Percentiles rank a stretch among this genome's conserved stretches.
phyloP scores from a whole-genome alignment of 371 early-diverging fungal genomes.

The Sporodiniella umbellata region DNA sequence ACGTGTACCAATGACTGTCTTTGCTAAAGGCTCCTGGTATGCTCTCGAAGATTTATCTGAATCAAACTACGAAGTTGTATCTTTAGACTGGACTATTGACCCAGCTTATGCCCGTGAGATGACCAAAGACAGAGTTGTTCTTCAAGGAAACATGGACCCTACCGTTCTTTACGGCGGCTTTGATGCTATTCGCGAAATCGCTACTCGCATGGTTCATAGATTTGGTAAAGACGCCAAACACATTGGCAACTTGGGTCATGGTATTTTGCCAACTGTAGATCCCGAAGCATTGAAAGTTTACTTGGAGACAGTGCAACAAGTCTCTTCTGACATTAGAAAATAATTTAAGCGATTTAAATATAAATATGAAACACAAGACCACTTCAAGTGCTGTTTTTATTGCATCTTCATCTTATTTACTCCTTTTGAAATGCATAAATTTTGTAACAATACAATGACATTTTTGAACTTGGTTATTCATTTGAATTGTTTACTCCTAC shows the following conservation, averaged over 20 bases:
- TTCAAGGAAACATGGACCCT: slow-evolving; percentile 98
- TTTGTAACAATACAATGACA: no score
- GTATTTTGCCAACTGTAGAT: slow-evolving; percentile 79
- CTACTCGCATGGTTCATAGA: slow-evolving; percentile 77
- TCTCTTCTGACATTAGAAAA: slow-evolving; percentile 47
- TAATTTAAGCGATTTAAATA: slow-evolving; percentile 2
- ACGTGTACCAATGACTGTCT: slow-evolving; percentile 84
- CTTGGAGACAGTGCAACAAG: slow-evolving; percentile 64
- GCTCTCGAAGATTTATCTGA: slow-evolving; percentile 71
- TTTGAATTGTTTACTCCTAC: no score
- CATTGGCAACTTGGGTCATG: slow-evolving; percentile 96
- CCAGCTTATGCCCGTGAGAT: slow-evolving; percentile 66
- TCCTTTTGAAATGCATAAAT: no score
- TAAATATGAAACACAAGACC: no score
- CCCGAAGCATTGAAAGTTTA: slow-evolving; percentile 72
- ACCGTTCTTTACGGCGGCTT: slow-evolving; percentile 72
- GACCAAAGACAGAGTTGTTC: slow-evolving; percentile 61
- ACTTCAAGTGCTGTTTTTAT: no score
- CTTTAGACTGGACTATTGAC: slow-evolving; percentile 89
- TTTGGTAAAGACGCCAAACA: slow-evolving; percentile 75
- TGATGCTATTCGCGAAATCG: slow-evolving; percentile 72
- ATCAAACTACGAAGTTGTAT: slow-evolving; percentile 80
- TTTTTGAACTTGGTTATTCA: no score
- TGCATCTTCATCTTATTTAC: no score
- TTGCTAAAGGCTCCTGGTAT: slow-evolving; percentile 90